A percentile compares a stretch with the other conserved stretches of the same genome.
These are phyloP conservation scores for Lasiodiplodia theobromae DNA, from an alignment of 2,329 filamentous ascomycete genomes.

Conservation along the genomic window DNA sequence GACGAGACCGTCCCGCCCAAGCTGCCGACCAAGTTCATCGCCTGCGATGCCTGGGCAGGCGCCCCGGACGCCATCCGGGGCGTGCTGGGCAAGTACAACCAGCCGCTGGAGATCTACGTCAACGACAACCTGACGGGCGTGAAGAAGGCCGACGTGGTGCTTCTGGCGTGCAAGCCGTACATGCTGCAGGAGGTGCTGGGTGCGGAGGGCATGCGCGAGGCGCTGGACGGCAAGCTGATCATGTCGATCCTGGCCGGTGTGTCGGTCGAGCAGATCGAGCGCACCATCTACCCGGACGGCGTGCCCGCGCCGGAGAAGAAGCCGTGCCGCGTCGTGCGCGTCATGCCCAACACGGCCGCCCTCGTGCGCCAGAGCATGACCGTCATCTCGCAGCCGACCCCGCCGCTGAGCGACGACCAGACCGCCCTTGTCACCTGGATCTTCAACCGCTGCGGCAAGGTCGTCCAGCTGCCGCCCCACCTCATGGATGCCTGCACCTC, in stretches of 20 bases:
- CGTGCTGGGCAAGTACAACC: conserved; percentile 69
- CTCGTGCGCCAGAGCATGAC: conserved; percentile 82
- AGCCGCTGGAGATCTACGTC: conserved; percentile 69
- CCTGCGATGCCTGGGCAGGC: conserved; percentile 76
- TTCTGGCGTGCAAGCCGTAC: conserved; percentile 83
- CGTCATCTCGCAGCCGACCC: conserved; percentile 70
- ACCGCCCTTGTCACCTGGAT: conserved; percentile 74
- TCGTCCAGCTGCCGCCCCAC: conserved; percentile 69
- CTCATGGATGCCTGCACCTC: conserved; percentile 78
- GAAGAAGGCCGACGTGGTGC: conserved; percentile 72
- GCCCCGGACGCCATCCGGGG: conserved; percentile 73
- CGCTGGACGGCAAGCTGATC: conserved; percentile 79
- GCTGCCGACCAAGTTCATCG: conserved; percentile 78
- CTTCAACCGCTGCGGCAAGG: conserved; percentile 75
- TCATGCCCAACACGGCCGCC: conserved; percentile 85
- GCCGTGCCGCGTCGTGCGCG: conserved; percentile 72
- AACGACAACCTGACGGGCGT: conserved; percentile 75
- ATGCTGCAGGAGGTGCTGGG: conserved; percentile 73
- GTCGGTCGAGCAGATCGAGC: conserved; percentile 71
- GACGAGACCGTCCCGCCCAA: conserved; percentile 56
- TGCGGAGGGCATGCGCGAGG: conserved; percentile 72
- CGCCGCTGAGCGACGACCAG: conserved; percentile 63
- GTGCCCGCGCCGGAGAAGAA: conserved; percentile 57
- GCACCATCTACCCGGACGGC: conserved; percentile 64
- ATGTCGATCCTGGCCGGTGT: conserved; percentile 84